A percentile compares a stretch with the other conserved stretches of the same genome.
Evolutionary conservation across 495 filamentous ascomycete genomes (phyloP).

Genomic region (Schizothecium vesticola): DNA sequence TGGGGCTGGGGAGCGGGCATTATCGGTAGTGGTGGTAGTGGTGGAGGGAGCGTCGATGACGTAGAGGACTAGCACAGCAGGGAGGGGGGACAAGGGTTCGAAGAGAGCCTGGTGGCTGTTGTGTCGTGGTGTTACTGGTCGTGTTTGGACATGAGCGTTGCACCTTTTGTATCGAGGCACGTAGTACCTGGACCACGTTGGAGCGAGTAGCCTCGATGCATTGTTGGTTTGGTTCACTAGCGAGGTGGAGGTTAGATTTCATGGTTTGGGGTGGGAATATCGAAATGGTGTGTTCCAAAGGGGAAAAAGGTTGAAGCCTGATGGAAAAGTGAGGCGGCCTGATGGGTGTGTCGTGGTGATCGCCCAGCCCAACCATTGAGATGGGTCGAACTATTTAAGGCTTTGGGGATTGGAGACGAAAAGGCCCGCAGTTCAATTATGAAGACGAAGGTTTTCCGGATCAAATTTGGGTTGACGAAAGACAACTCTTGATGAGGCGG

Average conservation of each 20-base stretch:
- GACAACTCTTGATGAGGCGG: not conserved
- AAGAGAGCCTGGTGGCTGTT: not conserved
- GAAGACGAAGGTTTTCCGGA: too few relatives aligned
- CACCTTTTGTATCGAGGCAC: too few relatives aligned
- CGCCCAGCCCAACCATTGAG: slow-evolving; percentile 1
- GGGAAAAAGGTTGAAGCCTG: not conserved
- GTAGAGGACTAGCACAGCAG: not conserved
- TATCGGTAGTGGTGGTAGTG: not conserved
- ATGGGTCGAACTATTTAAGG: not conserved
- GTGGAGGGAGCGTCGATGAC: not conserved
- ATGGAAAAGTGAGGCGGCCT: slow-evolving; percentile 21
- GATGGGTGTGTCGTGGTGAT: not conserved
- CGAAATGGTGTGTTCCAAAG: not conserved
- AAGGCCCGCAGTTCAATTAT: too few relatives aligned
- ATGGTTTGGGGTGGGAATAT: not conserved
- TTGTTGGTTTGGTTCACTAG: not conserved
- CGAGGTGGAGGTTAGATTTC: not conserved
- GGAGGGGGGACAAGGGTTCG: not conserved
- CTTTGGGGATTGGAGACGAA: not conserved
- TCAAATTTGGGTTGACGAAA: not conserved
- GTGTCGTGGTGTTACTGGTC: not conserved
- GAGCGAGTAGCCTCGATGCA: not conserved
- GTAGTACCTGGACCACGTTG: not conserved
- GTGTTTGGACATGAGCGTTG: not conserved
- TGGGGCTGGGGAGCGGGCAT: slow-evolving; percentile 47